phyloP scores from a whole-genome alignment of 768 basidiomycete species.

The Galerina sulciceps region DNA sequence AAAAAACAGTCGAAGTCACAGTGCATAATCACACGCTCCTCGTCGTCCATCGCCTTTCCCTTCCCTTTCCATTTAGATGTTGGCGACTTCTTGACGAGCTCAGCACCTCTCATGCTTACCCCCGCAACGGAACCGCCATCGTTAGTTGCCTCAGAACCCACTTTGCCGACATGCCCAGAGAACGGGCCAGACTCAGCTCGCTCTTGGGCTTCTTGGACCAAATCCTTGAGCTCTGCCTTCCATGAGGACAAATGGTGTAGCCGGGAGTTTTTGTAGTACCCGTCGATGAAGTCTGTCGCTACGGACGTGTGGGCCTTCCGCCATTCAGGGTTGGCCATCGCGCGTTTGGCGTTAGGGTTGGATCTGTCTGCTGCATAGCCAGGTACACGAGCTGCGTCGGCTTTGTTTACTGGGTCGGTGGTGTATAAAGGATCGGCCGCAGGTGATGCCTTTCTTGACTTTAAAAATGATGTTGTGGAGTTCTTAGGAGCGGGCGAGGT shows the following conservation, averaged over 20 bases:
- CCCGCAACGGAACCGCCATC: conserved; percentile 5
- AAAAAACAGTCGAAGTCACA: conserved; percentile 98
- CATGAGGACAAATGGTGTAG: conserved; percentile 92
- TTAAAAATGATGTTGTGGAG: neutral
- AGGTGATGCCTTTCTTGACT: conserved; percentile 14
- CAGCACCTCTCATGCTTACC: conserved; percentile 59
- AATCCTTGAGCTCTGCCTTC: conserved; percentile 86
- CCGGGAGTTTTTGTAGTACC: conserved; percentile 83
- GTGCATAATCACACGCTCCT: conserved; percentile 81
- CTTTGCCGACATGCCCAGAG: conserved; percentile 33
- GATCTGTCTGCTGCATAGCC: conserved; percentile 70
- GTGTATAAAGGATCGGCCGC: conserved; percentile 30
- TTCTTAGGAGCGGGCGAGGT: neutral
- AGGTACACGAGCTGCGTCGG: conserved; percentile 53
- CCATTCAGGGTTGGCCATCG: conserved; percentile 87
- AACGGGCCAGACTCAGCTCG: conserved; percentile 50
- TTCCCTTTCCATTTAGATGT: conserved; percentile 57
- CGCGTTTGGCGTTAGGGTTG: conserved; percentile 75
- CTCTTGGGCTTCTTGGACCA: conserved; percentile 82
- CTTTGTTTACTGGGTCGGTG: conserved; percentile 46
- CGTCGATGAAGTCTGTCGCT: conserved; percentile 85
- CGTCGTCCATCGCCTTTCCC: conserved; percentile 53
- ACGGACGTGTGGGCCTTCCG: conserved; percentile 85
- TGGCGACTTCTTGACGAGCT: conserved; percentile 52
- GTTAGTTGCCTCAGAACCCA: conserved; percentile 27